Percentiles rank a stretch among this genome's conserved stretches.
Conservation (phyloP, 805 yeast species). For the Yamadazyma sp. region DNA sequence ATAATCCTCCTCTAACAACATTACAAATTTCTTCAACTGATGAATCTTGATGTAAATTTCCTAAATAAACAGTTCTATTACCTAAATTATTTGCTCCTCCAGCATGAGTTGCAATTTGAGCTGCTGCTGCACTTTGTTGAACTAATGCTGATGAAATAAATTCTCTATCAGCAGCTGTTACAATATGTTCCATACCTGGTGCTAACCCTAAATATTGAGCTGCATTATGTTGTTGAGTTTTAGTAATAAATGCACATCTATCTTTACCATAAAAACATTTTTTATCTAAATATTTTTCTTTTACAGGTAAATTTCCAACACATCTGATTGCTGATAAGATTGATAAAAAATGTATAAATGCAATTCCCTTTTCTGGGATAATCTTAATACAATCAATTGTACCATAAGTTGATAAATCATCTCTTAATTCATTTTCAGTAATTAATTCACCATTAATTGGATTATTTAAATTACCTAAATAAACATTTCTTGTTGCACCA, state of each 20-base stretch:
- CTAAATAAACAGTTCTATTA: conserved; percentile 88
- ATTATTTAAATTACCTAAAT: conserved; percentile 74
- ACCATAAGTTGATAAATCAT: conserved; percentile 73
- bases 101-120: conserved; percentile 92
- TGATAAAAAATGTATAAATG: conserved; percentile 86
- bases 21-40: conserved; percentile 93
- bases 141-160: conserved; percentile 71
- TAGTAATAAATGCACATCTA: conserved; percentile 90
- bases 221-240: conserved; percentile 95
- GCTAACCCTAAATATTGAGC: conserved; percentile 91
- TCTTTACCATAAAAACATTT: conserved; percentile 92
- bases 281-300: conserved; percentile 66
- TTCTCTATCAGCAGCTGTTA: conserved; percentile 66
- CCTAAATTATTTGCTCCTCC: conserved; percentile 93
- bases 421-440: conserved; percentile 62
- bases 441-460: conserved; percentile 44
- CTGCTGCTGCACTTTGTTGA: conserved; percentile 95
- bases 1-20: conserved; percentile 90
- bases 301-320: conserved; percentile 68
- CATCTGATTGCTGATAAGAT: conserved; percentile 84
- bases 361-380: conserved; percentile 76
- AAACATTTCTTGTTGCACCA: conserved; percentile 92
- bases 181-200: conserved; percentile 81
- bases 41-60: conserved; percentile 84
- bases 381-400: conserved; percentile 81